A percentile compares a stretch with the other conserved stretches of the same genome.
phyloP scores from a whole-genome alignment of 164 flowering plant genomes.

The Umbilicus rupestris region DNA sequence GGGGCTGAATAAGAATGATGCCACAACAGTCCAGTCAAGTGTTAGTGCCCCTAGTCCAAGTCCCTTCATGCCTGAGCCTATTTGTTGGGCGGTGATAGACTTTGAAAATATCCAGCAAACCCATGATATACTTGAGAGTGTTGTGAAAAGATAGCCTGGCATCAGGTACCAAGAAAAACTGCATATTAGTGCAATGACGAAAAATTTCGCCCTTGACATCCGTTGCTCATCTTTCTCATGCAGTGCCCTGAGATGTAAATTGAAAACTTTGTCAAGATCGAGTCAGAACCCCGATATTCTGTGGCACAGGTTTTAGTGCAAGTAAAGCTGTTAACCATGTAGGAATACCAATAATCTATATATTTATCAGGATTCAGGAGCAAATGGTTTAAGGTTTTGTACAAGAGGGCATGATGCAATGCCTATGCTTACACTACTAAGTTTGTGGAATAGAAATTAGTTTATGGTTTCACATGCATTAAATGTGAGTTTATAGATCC shows the following conservation, averaged over 20 bases:
- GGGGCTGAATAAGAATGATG: constrained; percentile 43
- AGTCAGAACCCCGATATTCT: not conserved
- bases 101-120: constrained; percentile 44
- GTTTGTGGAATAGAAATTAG: not conserved
- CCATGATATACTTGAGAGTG: constrained; percentile 28
- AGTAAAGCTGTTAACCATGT: not conserved
- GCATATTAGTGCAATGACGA: constrained; percentile 31
- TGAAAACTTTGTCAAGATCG: not conserved
- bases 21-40: constrained; percentile 42
- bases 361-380: too few species aligned
- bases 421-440: not conserved
- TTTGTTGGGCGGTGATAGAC: constrained; percentile 47
- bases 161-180: constrained; percentile 43
- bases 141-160: constrained; percentile 43
- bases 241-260: constrained; percentile 19
- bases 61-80: constrained; percentile 52
- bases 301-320: not conserved
- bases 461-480: not conserved
- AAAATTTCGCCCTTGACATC: constrained; percentile 35
- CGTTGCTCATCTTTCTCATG: constrained; percentile 25
- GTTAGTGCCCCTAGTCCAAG: constrained; percentile 47
- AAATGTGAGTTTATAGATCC: not conserved
- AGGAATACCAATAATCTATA: too few species aligned
- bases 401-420: not conserved
- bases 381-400: too few species aligned